A percentile compares a stretch with the other conserved stretches of the same genome.
phyloP scores from a whole-genome alignment of 2,329 filamentous ascomycete genomes.

The Septoria linicola region DNA sequence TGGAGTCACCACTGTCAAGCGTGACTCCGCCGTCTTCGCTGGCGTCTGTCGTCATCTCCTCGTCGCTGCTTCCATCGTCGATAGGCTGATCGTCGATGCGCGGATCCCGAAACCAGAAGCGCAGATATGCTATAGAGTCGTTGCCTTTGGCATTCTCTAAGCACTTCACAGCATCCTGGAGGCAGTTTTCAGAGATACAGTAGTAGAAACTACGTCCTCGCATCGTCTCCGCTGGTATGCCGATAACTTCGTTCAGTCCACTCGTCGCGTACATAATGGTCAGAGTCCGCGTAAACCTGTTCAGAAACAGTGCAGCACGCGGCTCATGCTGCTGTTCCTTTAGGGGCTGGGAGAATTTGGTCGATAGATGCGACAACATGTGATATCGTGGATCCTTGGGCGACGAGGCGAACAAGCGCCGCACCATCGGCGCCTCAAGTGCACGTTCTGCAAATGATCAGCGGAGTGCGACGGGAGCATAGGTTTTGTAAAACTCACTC shows the following conservation, averaged over 20 bases:
- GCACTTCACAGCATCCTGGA: conserved; percentile 73
- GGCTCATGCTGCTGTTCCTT: conserved; percentile 66
- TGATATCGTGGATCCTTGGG: conserved; percentile 82
- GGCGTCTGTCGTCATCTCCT: conserved; percentile 51
- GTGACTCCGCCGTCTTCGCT: conserved; percentile 53
- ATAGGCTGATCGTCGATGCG: conserved; percentile 49
- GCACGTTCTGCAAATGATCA: conserved; percentile 62
- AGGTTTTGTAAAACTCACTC: conserved; percentile 55
- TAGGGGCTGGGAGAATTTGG: conserved; percentile 67
- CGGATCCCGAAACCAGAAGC: conserved; percentile 80
- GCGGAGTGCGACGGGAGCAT: conserved; percentile 5
- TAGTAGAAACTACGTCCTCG: conserved; percentile 81
- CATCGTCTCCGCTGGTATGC: conserved; percentile 67
- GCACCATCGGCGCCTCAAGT: conserved; percentile 72
- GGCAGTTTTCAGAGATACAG: conserved; percentile 75
- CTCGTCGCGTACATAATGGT: conserved; percentile 85
- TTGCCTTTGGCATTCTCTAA: conserved; percentile 85
- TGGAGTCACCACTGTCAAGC: conserved; percentile 40
- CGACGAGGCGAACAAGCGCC: conserved; percentile 76
- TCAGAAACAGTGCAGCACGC: conserved; percentile 78
- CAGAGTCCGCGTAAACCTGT: conserved; percentile 78
- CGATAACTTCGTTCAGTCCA: conserved; percentile 72
- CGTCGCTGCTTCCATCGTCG: conserved; percentile 43
- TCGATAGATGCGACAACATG: conserved; percentile 81
- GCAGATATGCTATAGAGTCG: conserved; percentile 84